Conservation (phyloP, 1,284 basidiomycete species). For the Somion occarium region DNA sequence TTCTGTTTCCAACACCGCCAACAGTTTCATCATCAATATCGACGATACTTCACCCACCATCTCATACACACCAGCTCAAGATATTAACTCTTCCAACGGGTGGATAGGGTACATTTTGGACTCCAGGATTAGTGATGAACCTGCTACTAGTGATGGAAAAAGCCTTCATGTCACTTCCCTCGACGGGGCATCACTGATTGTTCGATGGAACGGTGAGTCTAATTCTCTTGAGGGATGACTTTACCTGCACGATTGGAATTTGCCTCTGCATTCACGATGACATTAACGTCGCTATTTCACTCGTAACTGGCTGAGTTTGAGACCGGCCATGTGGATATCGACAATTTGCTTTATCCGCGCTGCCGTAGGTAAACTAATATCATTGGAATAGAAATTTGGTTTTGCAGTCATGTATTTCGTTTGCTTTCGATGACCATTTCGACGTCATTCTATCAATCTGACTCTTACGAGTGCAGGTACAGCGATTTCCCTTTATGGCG, state of each 20-base stretch:
- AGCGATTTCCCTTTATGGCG: slow-evolving; percentile 24
- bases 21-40: slow-evolving; percentile 45
- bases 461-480: slow-evolving; percentile 20
- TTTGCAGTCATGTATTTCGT: not conserved
- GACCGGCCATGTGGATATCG: too few relatives aligned
- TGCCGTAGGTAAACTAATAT: not conserved
- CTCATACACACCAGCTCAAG: slow-evolving; percentile 50
- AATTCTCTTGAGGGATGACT: not conserved
- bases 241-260: slow-evolving; percentile 1
- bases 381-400: too few relatives aligned
- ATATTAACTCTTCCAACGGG: slow-evolving; percentile 45
- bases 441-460: slow-evolving; percentile 1
- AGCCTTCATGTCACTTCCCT: slow-evolving; percentile 56
- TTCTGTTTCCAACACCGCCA: slow-evolving; percentile 9
- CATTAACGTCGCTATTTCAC: too few relatives aligned
- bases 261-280: not conserved
- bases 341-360: too few relatives aligned
- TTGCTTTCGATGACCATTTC: not conserved
- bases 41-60: slow-evolving; percentile 66
- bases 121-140: slow-evolving; percentile 40
- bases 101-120: slow-evolving; percentile 59
- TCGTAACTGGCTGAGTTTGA: too few relatives aligned
- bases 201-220: slow-evolving; percentile 57
- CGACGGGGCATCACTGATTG: slow-evolving; percentile 47
- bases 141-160: slow-evolving; percentile 31